Conservation (phyloP, 352 stramenopile genomes). For the Pythium monospermum region DNA sequence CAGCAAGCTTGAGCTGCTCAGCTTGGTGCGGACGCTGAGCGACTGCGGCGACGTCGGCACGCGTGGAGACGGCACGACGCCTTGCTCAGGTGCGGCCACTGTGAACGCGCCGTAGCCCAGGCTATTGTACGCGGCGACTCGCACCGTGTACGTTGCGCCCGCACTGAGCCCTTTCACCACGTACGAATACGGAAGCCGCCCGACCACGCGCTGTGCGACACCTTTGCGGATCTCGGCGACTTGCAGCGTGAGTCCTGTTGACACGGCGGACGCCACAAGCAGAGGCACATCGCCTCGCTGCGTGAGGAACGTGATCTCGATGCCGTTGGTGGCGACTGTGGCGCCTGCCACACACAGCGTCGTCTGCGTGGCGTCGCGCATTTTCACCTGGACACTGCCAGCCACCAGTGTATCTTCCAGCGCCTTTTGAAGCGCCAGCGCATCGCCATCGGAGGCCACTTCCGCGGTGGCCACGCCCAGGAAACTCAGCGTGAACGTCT, state of each 20-base stretch:
- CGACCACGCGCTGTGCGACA: constrained; percentile 45
- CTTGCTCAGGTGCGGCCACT: constrained; percentile 28
- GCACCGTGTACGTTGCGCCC: constrained; percentile 80
- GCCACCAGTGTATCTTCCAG: constrained; percentile 51
- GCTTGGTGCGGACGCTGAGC: constrained; percentile 73
- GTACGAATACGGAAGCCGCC: constrained; percentile 76
- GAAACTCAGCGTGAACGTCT: constrained; percentile 60
- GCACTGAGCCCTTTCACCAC: constrained; percentile 74
- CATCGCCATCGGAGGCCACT: constrained; percentile 36
- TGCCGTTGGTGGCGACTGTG: constrained; percentile 13
- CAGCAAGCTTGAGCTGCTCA: constrained; percentile 50
- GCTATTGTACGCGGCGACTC: constrained; percentile 93
- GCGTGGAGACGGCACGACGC: constrained; percentile 32
- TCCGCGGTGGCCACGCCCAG: constrained; percentile 42
- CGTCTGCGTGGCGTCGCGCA: constrained; percentile 34
- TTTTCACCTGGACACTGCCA: constrained; percentile 47
- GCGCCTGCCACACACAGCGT: constrained; percentile 37
- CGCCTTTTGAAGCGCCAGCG: constrained; percentile 37
- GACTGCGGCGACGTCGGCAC: constrained; percentile 67
- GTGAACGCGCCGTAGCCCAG: constrained; percentile 87
- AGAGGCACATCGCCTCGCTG: constrained; percentile 43
- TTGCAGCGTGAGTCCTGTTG: constrained; percentile 3
- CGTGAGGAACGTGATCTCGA: constrained; percentile 59
- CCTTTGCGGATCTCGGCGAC: constrained; percentile 50
- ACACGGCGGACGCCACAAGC: constrained; percentile 14